Base-by-base conservation (phyloP, 371 early-diverging fungal genomes). In the Circinella minor region DNA sequence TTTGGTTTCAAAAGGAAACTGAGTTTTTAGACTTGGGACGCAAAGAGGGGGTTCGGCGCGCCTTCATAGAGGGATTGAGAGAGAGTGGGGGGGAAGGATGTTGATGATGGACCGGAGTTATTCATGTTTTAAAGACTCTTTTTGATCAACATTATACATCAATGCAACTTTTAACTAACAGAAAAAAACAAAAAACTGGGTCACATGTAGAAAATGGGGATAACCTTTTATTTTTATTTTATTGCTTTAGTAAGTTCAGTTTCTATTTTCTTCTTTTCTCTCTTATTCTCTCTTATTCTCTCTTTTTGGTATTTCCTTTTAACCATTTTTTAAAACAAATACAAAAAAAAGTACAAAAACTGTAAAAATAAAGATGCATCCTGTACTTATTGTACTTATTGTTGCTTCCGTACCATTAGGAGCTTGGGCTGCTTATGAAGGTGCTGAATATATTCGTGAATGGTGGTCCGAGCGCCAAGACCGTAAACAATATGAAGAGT, bases 401-500 rank as follows among this genome's bases (percentile, higher is more conserved):
- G 66, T 71, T 17, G 4, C 74, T 1, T 71, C 71, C 13, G 71
- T 73, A 9, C 71, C 62, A 15, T 55, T 74, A 18, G 73, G 71
- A 1, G 49, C 63, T 3, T 74, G 71, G 67, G 74, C 71, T 14
- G 73, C 73, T 37, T 81, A 78, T 68, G 78, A 78, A 71, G 71
- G 73, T 36, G 60, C 66, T 38, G 55, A 68, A 37, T 71, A 74
- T 14, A 7, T 78, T 1, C 61, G 63, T 48, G 77, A 75, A 66
- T 76, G 75, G 77, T 67, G 70, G 20, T 34, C 67, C 14, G 69
- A 68, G 46, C 61, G 75, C 55, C 69, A 75, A 61, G 81, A 81
- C 61, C 70, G 71, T 48, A 66, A 64, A 38, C 65, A 69, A 46
- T 81, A 81, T 63, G 77, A 78, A 64, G 77, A 78, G 34, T 81